Conservation (phyloP, 192 early-diverging fungal species). For the Mortierella alpina region DNA sequence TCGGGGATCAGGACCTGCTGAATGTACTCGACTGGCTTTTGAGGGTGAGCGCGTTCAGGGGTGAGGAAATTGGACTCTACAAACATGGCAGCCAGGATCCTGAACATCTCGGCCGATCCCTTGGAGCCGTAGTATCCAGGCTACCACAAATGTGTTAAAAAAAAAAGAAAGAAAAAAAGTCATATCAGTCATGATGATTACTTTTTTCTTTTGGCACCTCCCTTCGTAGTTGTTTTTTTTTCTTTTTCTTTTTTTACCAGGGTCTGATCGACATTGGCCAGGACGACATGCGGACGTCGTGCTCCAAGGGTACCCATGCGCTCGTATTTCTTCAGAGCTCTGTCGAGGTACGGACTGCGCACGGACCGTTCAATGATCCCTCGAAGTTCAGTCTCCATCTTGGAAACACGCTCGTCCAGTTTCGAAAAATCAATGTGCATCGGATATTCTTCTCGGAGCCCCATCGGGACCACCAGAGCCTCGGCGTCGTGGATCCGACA, state of each 20-base stretch:
- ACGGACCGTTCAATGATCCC: constrained; percentile 39
- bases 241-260: constrained; percentile 37
- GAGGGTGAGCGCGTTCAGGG: constrained; percentile 43
- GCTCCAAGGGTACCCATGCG: constrained; percentile 55
- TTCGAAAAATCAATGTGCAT: constrained; percentile 47
- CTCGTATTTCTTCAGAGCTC: constrained; percentile 44
- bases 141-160: constrained; percentile 6
- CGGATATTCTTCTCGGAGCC: constrained; percentile 49
- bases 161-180: constrained; percentile 2
- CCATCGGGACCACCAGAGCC: constrained; percentile 52
- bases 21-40: constrained; percentile 61
- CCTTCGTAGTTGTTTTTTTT: background rate
- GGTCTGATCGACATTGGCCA: constrained; percentile 55
- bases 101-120: constrained; percentile 51
- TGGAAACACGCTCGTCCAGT: constrained; percentile 36
- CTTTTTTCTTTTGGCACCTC: too few species aligned
- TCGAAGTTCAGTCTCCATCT: constrained; percentile 44
- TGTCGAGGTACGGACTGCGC: constrained; percentile 46
- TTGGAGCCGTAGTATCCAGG: constrained; percentile 69
- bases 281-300: constrained; percentile 52
- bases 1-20: constrained; percentile 68
- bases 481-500: constrained; percentile 60
- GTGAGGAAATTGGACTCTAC: constrained; percentile 49
- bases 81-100: constrained; percentile 45
- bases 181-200: too few species aligned